Evolutionary conservation across 2,329 filamentous ascomycete species (phyloP).

Genomic region (Apiospora pterosperma): DNA sequence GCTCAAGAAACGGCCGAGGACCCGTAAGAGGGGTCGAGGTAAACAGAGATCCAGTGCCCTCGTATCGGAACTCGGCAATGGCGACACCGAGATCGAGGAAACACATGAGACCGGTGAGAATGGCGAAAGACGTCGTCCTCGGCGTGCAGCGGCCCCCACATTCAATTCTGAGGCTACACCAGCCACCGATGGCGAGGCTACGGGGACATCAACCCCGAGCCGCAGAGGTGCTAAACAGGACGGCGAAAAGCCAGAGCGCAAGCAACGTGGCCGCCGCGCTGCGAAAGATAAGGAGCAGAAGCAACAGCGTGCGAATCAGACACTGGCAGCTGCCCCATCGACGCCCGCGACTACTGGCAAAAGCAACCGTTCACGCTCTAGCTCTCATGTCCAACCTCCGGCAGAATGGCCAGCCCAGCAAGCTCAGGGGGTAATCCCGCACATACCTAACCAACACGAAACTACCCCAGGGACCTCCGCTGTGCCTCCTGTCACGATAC

Average conservation of each 20-base stretch:
- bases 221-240: constrained; percentile 48
- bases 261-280: constrained; percentile 35
- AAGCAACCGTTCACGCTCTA: constrained; percentile 50
- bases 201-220: constrained; percentile 53
- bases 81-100: constrained; percentile 55
- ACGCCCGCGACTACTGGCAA: constrained; percentile 32
- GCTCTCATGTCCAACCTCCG: constrained; percentile 43
- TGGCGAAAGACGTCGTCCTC: constrained; percentile 57
- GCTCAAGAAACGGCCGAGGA: constrained; percentile 60
- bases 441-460: constrained; percentile 42
- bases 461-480: constrained; percentile 38
- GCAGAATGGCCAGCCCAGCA: constrained; percentile 35
- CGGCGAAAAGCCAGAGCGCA: constrained; percentile 42
- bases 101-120: constrained; percentile 55
- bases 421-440: constrained; percentile 35
- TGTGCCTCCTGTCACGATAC: constrained; percentile 35
- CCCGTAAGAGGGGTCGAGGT: constrained; percentile 53
- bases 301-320: constrained; percentile 36
- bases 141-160: constrained; percentile 66
- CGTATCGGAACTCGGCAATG: constrained; percentile 63
- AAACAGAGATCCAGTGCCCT: constrained; percentile 62
- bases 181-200: constrained; percentile 56
- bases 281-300: constrained; percentile 36
- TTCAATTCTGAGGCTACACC: constrained; percentile 63
- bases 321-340: constrained; percentile 44